Conservation (phyloP, 371 early-diverging fungal species). For the Chytridium lagenaria region DNA sequence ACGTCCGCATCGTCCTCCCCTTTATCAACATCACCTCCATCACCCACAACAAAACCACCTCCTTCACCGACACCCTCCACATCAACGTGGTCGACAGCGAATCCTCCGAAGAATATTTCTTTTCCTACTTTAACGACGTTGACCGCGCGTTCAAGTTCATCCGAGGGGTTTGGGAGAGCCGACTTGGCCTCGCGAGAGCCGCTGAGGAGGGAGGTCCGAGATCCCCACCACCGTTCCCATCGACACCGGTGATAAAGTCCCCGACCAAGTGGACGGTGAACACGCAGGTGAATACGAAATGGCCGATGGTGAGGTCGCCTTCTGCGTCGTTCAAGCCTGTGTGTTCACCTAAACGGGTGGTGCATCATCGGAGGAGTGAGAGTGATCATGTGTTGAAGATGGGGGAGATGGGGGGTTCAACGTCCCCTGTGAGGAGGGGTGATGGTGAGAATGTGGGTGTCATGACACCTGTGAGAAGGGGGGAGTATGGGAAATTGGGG, state of each 20-base stretch:
- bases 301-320: neutral
- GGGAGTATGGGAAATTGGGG: too few relatives aligned
- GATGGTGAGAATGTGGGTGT: too few relatives aligned
- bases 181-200: neutral
- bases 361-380: conserved; percentile 13
- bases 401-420: too few relatives aligned
- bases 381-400: conserved; percentile 5
- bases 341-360: neutral
- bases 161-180: neutral
- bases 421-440: too few relatives aligned
- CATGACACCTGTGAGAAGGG: too few relatives aligned
- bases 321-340: neutral
- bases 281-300: neutral
- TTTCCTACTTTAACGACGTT: conserved; percentile 64
- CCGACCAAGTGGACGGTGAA: too few relatives aligned
- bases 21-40: conserved; percentile 63
- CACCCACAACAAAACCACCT: conserved; percentile 62
- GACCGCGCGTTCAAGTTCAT: conserved; percentile 8
- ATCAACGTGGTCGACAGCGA: conserved; percentile 68
- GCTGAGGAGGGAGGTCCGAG: neutral
- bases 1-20: conserved; percentile 58
- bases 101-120: conserved; percentile 76
- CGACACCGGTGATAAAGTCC: too few relatives aligned
- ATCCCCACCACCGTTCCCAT: neutral
- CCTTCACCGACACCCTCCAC: conserved; percentile 59